Percentiles rank a stretch among this genome's conserved stretches.
Conservation (phyloP, 2,329 filamentous ascomycete species). For the Ascochyta fabae region DNA sequence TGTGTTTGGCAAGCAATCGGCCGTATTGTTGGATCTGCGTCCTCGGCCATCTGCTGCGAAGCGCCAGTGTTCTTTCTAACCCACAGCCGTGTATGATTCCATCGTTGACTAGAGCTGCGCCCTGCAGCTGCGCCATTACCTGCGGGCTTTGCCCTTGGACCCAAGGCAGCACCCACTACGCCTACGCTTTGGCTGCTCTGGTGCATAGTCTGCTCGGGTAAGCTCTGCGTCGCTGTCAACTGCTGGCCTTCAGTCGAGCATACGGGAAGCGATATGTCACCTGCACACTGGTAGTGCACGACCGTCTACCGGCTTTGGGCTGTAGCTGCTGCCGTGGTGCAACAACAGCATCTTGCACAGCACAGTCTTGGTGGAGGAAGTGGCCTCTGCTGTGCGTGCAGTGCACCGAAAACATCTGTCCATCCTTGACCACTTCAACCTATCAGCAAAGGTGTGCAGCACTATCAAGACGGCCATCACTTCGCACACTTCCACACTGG, state of each 20-base stretch:
- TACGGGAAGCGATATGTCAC: constrained; percentile 5
- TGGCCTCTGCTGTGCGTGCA: neutral
- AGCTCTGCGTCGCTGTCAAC: constrained; percentile 3
- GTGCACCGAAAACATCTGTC: neutral
- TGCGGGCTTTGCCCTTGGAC: neutral
- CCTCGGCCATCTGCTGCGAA: neutral
- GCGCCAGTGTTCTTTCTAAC: neutral
- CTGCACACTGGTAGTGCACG: constrained; percentile 1
- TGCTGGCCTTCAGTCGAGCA: constrained; percentile 1
- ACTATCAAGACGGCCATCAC: constrained; percentile 1
- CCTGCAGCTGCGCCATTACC: constrained; percentile 1
- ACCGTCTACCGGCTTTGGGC: neutral
- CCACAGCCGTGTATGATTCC: constrained; percentile 9
- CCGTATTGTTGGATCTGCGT: neutral
- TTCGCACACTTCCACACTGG: neutral
- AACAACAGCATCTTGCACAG: constrained; percentile 3
- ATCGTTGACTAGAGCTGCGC: constrained; percentile 7
- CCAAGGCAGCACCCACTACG: neutral
- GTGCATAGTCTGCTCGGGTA: neutral
- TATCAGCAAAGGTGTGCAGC: neutral
- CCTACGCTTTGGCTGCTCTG: neutral
- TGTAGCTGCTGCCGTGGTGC: constrained; percentile 7
- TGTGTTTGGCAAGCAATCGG: neutral
- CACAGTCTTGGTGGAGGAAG: neutral
- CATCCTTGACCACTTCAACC: neutral